These are phyloP conservation scores for Rhodocollybia butyracea DNA, from an alignment of 768 basidiomycete genomes.

Conservation along the genomic window DNA sequence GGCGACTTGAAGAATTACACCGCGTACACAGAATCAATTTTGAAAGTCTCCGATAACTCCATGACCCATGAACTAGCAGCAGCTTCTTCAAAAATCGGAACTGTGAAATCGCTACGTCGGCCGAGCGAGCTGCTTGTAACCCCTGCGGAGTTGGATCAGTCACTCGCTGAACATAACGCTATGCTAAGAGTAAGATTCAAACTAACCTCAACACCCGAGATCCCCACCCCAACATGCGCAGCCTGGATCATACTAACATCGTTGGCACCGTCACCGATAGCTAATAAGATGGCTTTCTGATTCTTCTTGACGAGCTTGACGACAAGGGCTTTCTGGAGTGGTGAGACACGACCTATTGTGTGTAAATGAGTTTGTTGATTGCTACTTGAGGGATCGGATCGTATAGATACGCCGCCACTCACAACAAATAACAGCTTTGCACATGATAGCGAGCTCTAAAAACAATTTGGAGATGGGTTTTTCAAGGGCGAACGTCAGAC, in stretches of 20 bases:
- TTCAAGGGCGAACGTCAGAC: constrained; percentile 87
- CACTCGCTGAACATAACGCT: not conserved
- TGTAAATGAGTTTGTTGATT: constrained; percentile 1
- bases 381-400: not conserved
- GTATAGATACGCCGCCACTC: constrained; percentile 24
- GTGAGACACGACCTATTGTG: constrained; percentile 97
- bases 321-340: constrained; percentile 94
- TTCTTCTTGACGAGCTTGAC: constrained; percentile 99
- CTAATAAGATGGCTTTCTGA: constrained; percentile 87
- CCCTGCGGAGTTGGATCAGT: constrained; percentile 47
- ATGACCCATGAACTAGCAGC: constrained; percentile 93
- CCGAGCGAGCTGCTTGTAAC: constrained; percentile 95
- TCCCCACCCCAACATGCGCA: constrained; percentile 95
- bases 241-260: constrained; percentile 99
- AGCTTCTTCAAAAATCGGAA: constrained; percentile 95
- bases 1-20: not conserved
- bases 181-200: not conserved
- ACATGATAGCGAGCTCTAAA: constrained; percentile 94
- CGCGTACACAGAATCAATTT: constrained; percentile 92
- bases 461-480: constrained; percentile 89
- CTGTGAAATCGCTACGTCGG: constrained; percentile 97
- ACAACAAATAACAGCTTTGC: constrained; percentile 99
- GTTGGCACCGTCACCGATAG: constrained; percentile 97
- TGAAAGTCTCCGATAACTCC: constrained; percentile 95
- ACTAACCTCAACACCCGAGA: constrained; percentile 90